Evolutionary conservation across 495 filamentous ascomycete species (phyloP).

Genomic region (Polyplosphaeria fusca): DNA sequence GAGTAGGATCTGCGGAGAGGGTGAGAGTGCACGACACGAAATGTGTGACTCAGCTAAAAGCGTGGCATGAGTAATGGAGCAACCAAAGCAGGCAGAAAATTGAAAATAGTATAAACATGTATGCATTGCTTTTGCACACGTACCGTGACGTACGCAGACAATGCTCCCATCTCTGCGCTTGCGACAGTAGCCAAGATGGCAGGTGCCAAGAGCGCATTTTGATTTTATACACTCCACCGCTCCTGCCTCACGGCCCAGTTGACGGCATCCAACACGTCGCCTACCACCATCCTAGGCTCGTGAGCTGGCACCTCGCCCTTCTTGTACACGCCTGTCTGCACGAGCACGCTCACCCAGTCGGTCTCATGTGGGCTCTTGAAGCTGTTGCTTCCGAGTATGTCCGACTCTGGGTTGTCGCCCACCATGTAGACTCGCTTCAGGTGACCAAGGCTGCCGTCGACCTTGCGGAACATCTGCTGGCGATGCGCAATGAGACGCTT

Average conservation of each 20-base stretch:
- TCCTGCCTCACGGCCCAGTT: constrained; percentile 56
- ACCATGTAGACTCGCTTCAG: constrained; percentile 85
- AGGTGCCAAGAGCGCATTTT: too few species aligned
- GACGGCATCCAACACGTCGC: constrained; percentile 67
- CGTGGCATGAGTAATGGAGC: too few species aligned
- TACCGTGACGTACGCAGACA: too few species aligned
- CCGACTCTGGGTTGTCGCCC: constrained; percentile 92
- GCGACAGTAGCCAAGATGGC: too few species aligned
- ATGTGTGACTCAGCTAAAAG: too few species aligned
- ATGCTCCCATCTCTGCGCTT: constrained; percentile 1
- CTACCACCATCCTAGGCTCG: constrained; percentile 58
- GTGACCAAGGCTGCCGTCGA: constrained; percentile 38
- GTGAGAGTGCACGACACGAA: too few species aligned
- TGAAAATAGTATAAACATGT: too few species aligned
- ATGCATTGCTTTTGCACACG: too few species aligned
- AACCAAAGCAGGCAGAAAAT: too few species aligned
- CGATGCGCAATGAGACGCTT: constrained; percentile 62
- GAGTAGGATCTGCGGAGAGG: constrained; percentile 21
- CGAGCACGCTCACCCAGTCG: constrained; percentile 76
- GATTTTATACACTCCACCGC: too few species aligned
- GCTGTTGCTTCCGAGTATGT: constrained; percentile 85
- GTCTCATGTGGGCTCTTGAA: constrained; percentile 64
- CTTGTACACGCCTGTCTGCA: constrained; percentile 76
- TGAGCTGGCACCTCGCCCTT: constrained; percentile 54
- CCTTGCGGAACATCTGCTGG: constrained; percentile 40